A percentile compares a stretch with the other conserved stretches of the same genome.
Evolutionary conservation across 805 yeast species (phyloP).

Genomic region (Starmerella roubikii): DNA sequence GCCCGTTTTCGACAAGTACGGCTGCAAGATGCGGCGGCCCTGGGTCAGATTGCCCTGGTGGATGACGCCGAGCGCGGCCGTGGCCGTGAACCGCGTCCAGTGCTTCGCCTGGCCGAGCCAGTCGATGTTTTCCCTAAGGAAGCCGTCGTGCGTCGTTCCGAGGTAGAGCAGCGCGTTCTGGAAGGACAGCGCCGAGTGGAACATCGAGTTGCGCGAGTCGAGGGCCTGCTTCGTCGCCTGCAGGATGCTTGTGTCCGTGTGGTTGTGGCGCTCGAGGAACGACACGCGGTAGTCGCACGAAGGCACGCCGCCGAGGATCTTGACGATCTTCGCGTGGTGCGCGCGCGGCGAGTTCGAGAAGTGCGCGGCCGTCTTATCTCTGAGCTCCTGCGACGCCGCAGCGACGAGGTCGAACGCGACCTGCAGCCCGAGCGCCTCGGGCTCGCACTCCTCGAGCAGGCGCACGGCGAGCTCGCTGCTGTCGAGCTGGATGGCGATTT

Average conservation of each 20-base stretch:
- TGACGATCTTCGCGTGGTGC: slow-evolving; percentile 34
- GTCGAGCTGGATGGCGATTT: slow-evolving; percentile 77
- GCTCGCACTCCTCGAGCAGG: slow-evolving; percentile 48
- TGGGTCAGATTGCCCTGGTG: slow-evolving; percentile 89
- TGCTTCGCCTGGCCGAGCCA: slow-evolving; percentile 97
- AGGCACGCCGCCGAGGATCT: slow-evolving; percentile 79
- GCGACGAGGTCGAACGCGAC: slow-evolving; percentile 89
- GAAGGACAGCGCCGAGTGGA: slow-evolving; percentile 91
- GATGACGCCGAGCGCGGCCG: slow-evolving; percentile 95
- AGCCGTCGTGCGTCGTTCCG: slow-evolving; percentile 90
- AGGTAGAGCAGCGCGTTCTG: slow-evolving; percentile 90
- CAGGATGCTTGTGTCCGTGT: slow-evolving; percentile 70
- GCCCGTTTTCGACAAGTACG: slow-evolving; percentile 71
- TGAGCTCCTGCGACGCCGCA: slow-evolving; percentile 79
- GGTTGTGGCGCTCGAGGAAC: slow-evolving; percentile 71
- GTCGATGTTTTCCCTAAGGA: slow-evolving; percentile 77
- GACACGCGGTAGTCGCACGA: slow-evolving; percentile 87
- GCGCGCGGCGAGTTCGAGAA: slow-evolving; percentile 24
- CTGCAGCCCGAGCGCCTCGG: slow-evolving; percentile 61
- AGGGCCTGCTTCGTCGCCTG: slow-evolving; percentile 66
- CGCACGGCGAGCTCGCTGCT: slow-evolving; percentile 56
- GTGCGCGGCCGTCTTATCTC: slow-evolving; percentile 36
- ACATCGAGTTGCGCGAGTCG: slow-evolving; percentile 86
- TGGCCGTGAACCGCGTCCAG: slow-evolving; percentile 96
- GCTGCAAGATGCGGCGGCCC: slow-evolving; percentile 74